phyloP scores from a whole-genome alignment of 2,329 filamentous ascomycete genomes.

The Cordyceps cateniannulata region DNA sequence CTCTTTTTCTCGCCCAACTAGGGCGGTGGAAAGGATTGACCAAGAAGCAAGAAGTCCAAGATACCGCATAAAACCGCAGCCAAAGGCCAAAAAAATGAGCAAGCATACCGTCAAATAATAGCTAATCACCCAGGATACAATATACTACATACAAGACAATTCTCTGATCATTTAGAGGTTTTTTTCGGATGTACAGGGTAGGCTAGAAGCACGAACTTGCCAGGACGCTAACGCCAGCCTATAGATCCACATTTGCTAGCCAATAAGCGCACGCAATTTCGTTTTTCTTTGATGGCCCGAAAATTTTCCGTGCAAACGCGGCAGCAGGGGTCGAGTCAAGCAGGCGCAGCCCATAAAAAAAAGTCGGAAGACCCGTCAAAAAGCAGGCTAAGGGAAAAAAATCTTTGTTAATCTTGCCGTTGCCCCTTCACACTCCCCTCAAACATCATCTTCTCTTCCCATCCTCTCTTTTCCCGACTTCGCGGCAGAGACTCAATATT shows the following conservation, averaged over 20 bases:
- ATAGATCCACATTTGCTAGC: not conserved
- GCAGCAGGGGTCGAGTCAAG: not conserved
- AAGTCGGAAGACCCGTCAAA: conserved; percentile 16
- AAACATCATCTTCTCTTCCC: conserved; percentile 8
- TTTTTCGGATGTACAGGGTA: no score
- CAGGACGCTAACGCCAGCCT: not conserved
- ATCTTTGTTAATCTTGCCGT: conserved; percentile 15
- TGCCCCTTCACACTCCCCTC: conserved; percentile 7
- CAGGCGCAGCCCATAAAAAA: conserved; percentile 17
- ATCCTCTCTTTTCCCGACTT: not conserved
- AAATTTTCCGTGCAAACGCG: not conserved
- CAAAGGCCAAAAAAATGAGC: no score
- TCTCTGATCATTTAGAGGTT: no score
- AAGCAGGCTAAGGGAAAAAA: conserved; percentile 18
- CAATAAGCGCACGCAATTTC: not conserved
- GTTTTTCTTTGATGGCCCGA: not conserved
- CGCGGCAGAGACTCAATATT: conserved; percentile 5
- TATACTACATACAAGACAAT: no score
- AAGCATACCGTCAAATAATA: no score
- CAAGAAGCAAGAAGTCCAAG: no score
- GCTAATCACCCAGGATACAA: no score
- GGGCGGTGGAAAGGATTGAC: no score
- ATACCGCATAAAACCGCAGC: no score
- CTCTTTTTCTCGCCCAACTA: no score
- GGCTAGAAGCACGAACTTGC: no score